phyloP scores from a whole-genome alignment of 352 stramenopile genomes.

The Heterotrichella gracilis region DNA sequence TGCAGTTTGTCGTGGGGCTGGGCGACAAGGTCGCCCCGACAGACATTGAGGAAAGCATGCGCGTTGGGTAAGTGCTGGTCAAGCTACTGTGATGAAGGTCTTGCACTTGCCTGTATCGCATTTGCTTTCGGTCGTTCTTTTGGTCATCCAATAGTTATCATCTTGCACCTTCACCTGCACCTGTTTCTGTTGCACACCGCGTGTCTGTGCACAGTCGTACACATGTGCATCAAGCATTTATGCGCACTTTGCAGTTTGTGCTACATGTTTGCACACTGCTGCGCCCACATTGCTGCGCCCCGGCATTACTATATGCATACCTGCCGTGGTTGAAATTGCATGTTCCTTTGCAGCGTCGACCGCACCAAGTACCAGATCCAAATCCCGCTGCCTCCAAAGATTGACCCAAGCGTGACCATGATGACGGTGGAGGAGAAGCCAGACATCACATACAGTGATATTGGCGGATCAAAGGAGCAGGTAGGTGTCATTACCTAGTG shows the following conservation, averaged over 20 bases:
- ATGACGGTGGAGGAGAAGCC: slow-evolving; percentile 98
- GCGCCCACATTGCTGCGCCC: not conserved
- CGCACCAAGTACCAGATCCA: slow-evolving; percentile 69
- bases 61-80: too few relatives aligned
- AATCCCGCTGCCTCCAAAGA: slow-evolving; percentile 84
- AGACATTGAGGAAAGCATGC: slow-evolving; percentile 97
- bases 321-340: not conserved
- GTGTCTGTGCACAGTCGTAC: too few relatives aligned
- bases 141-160: too few relatives aligned
- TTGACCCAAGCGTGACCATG: slow-evolving; percentile 78
- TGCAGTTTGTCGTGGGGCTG: slow-evolving; percentile 86
- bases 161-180: too few relatives aligned
- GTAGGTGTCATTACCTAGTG: too few relatives aligned
- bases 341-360: too few relatives aligned
- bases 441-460: slow-evolving; percentile 97
- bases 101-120: not conserved
- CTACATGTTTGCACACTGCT: not conserved
- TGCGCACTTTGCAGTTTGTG: not conserved
- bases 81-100: not conserved
- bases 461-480: slow-evolving; percentile 73
- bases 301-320: not conserved
- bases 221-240: too few relatives aligned
- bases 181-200: too few relatives aligned
- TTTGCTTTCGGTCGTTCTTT: too few relatives aligned
- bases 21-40: slow-evolving; percentile 89